Conservation (phyloP, 2,329 filamentous ascomycete genomes). For the Aspergillus fructus region DNA sequence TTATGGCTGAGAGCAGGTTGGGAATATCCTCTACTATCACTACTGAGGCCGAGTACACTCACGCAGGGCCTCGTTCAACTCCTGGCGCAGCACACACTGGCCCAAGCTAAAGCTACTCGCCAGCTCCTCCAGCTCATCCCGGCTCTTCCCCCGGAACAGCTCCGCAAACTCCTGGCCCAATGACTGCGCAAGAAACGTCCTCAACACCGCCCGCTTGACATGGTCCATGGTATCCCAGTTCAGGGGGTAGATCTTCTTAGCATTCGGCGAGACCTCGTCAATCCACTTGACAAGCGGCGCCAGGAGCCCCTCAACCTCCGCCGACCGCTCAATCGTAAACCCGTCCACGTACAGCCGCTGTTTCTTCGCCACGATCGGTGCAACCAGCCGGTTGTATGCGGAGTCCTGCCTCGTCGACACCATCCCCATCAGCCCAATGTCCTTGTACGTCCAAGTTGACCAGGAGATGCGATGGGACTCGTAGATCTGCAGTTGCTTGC, state of each 20-base stretch:
- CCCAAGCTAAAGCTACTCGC: slow-evolving; percentile 50
- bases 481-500: slow-evolving; percentile 49
- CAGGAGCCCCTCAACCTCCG: neutral
- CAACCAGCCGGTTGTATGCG: slow-evolving; percentile 45
- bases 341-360: neutral
- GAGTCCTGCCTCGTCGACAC: slow-evolving; percentile 44
- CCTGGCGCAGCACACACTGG: neutral
- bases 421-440: slow-evolving; percentile 56
- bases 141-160: slow-evolving; percentile 50
- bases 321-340: neutral
- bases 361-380: neutral
- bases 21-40: no score
- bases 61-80: no score
- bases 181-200: slow-evolving; percentile 50
- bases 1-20: no score
- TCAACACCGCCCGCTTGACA: slow-evolving; percentile 42
- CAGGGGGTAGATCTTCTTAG: neutral
- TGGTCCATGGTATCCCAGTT: slow-evolving; percentile 27
- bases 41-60: no score
- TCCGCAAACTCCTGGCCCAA: slow-evolving; percentile 57
- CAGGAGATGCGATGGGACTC: slow-evolving; percentile 50
- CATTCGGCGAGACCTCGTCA: neutral
- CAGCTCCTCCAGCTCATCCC: slow-evolving; percentile 54
- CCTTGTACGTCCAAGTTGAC: slow-evolving; percentile 60
- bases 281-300: neutral